Evolutionary conservation across 805 yeast genomes (phyloP).

Genomic region (Candida sanyiensis): DNA sequence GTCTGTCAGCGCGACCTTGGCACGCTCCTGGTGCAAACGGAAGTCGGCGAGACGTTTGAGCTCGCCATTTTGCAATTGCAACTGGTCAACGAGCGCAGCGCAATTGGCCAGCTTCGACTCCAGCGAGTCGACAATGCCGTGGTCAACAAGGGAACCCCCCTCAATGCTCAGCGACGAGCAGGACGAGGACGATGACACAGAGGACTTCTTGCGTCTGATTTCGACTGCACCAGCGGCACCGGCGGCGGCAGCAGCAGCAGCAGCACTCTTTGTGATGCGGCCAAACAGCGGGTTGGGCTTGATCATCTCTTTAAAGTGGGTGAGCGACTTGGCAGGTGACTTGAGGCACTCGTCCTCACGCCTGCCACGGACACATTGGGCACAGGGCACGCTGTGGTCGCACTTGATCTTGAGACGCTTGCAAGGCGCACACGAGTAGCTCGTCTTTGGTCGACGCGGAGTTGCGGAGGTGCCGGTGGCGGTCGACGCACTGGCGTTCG

Average conservation of each 20-base stretch:
- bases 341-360: constrained; percentile 16
- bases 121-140: no score
- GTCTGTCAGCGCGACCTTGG: not conserved
- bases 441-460: constrained; percentile 11
- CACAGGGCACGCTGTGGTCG: constrained; percentile 18
- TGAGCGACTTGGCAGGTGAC: constrained; percentile 14
- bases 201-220: no score
- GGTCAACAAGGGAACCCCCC: no score
- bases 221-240: no score
- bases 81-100: not conserved
- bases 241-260: not conserved
- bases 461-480: no score
- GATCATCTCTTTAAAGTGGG: constrained; percentile 19
- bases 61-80: not conserved
- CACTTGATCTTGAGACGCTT: constrained; percentile 18
- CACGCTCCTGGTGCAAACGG: constrained; percentile 1
- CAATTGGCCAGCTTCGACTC: not conserved
- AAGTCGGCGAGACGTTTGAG: not conserved
- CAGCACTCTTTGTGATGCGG: constrained; percentile 11
- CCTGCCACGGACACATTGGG: constrained; percentile 14
- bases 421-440: constrained; percentile 19
- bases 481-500: no score
- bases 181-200: no score
- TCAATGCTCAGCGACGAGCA: no score
- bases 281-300: constrained; percentile 19